Percentiles rank a stretch among this genome's conserved stretches.
Evolutionary conservation across 2,329 filamentous ascomycete genomes (phyloP).

Genomic region (Claviceps citrina): DNA sequence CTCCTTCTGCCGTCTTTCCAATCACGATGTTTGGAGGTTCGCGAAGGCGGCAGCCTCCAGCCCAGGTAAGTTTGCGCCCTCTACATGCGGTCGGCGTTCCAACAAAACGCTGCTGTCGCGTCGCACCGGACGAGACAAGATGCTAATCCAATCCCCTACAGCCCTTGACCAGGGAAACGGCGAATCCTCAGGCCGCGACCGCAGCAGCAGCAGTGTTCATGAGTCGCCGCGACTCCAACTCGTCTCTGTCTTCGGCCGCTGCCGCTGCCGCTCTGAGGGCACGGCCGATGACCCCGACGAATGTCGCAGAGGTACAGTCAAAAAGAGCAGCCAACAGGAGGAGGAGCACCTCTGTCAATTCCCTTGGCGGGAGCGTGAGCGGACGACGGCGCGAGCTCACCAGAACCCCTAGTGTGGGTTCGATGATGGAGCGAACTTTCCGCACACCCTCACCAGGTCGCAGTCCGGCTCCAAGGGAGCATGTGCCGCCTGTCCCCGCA

Average conservation of each 20-base stretch:
- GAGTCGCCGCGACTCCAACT: constrained; percentile 43
- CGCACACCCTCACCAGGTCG: constrained; percentile 52
- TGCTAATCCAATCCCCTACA: constrained; percentile 17
- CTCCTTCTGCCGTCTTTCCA: neutral
- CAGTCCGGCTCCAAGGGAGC: constrained; percentile 24
- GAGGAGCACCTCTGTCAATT: constrained; percentile 57
- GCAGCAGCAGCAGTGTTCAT: constrained; percentile 73
- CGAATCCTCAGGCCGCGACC: constrained; percentile 58
- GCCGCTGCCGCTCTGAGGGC: constrained; percentile 73
- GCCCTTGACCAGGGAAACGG: constrained; percentile 48
- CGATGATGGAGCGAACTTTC: constrained; percentile 83
- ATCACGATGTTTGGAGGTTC: constrained; percentile 34
- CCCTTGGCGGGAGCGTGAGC: constrained; percentile 36
- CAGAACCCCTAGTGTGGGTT: constrained; percentile 54
- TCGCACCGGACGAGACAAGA: neutral
- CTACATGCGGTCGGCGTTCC: neutral
- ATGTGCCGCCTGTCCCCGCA: constrained; percentile 58
- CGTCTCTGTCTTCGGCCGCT: constrained; percentile 65
- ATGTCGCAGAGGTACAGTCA: constrained; percentile 70
- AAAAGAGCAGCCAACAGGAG: constrained; percentile 72
- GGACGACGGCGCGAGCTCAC: constrained; percentile 35
- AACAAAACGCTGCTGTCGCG: neutral
- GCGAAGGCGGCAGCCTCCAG: constrained; percentile 32
- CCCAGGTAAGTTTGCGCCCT: constrained; percentile 28
- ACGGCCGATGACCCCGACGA: constrained; percentile 61